Evolutionary conservation across 768 basidiomycete genomes (phyloP).

Genomic region (Punctularia strigosozonata): DNA sequence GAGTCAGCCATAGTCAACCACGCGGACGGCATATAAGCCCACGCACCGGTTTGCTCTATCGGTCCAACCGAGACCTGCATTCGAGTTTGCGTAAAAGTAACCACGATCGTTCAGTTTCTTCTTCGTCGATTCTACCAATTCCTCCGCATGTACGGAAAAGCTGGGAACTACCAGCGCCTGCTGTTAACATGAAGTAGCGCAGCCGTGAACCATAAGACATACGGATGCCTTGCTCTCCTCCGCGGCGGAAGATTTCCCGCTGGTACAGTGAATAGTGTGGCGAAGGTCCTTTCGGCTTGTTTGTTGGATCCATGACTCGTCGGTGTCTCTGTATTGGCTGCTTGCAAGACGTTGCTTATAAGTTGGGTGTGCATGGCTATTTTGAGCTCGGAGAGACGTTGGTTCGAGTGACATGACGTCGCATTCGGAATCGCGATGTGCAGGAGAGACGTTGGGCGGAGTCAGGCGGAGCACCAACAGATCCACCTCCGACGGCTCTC

Average conservation of each 20-base stretch:
- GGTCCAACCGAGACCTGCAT: constrained; percentile 41
- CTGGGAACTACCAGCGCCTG: constrained; percentile 19
- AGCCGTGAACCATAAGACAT: constrained; percentile 6
- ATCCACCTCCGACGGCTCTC: neutral
- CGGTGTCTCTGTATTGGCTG: neutral
- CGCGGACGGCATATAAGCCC: neutral
- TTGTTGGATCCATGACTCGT: constrained; percentile 30
- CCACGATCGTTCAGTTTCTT: constrained; percentile 31
- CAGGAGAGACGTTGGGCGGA: no score
- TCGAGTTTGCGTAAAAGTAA: constrained; percentile 41
- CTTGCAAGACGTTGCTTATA: neutral
- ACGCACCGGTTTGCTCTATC: constrained; percentile 33
- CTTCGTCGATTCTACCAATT: constrained; percentile 27
- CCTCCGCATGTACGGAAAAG: constrained; percentile 31
- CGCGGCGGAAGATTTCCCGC: constrained; percentile 32
- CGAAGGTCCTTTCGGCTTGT: constrained; percentile 33
- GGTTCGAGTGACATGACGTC: neutral
- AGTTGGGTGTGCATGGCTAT: neutral
- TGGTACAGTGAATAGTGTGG: constrained; percentile 41
- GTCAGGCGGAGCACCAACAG: no score
- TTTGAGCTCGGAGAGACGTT: neutral
- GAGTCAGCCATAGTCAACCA: neutral
- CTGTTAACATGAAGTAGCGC: neutral
- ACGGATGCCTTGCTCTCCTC: constrained; percentile 25
- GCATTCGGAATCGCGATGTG: neutral